These are phyloP conservation scores for Vararia minispora DNA, from an alignment of 768 basidiomycete species.

Conservation along the genomic window DNA sequence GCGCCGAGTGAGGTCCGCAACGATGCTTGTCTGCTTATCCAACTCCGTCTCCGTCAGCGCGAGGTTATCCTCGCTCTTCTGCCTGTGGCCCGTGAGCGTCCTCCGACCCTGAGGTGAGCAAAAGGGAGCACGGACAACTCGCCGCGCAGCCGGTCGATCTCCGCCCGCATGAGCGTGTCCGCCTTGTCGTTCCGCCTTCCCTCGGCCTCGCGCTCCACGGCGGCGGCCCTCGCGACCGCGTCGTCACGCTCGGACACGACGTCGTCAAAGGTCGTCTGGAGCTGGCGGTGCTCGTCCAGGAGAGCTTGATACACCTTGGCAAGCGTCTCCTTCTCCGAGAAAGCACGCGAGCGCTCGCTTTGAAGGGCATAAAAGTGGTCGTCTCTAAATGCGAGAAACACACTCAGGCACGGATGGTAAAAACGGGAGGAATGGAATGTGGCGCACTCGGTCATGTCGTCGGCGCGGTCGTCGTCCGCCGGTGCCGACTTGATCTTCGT, in stretches of 20 bases:
- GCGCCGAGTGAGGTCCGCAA: constrained; percentile 66
- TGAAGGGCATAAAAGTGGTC: constrained; percentile 85
- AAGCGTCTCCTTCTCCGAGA: constrained; percentile 78
- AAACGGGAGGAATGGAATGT: neutral
- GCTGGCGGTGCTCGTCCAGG: constrained; percentile 58
- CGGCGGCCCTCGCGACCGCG: constrained; percentile 46
- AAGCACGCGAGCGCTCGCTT: constrained; percentile 63
- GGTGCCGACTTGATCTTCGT: constrained; percentile 45
- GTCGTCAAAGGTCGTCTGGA: constrained; percentile 76
- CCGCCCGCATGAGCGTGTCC: constrained; percentile 65
- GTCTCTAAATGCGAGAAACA: constrained; percentile 39
- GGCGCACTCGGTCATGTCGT: constrained; percentile 75
- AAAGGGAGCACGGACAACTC: constrained; percentile 61
- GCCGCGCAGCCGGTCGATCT: constrained; percentile 69
- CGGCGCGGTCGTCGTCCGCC: constrained; percentile 37
- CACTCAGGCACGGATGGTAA: constrained; percentile 4
- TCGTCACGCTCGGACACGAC: constrained; percentile 71
- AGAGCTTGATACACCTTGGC: constrained; percentile 72
- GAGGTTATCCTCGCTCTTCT: constrained; percentile 90
- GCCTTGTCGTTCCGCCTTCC: constrained; percentile 53
- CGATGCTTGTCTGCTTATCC: constrained; percentile 60
- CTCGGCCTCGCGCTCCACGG: constrained; percentile 48
- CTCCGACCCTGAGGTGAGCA: constrained; percentile 11
- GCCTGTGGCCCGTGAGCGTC: constrained; percentile 45
- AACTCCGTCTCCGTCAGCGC: constrained; percentile 73